Percentiles rank a stretch among this genome's conserved stretches.
phyloP scores from a whole-genome alignment of 2,329 filamentous ascomycete species.

The Beauveria caledonica region DNA sequence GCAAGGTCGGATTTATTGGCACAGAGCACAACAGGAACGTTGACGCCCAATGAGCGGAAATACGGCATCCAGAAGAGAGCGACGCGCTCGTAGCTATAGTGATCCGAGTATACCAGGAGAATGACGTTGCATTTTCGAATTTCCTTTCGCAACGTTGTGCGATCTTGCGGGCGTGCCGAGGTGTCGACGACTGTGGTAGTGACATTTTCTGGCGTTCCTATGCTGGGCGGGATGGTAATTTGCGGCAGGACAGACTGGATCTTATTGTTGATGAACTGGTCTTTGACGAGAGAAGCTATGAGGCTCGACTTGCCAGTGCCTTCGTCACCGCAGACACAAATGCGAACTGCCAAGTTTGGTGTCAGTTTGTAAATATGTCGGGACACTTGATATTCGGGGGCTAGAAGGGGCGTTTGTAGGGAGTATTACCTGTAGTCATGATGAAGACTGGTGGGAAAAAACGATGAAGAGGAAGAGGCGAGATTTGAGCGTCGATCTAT shows the following conservation, averaged over 20 bases:
- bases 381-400: background rate
- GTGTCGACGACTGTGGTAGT: conserved; percentile 97
- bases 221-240: conserved; percentile 87
- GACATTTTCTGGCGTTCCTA: conserved; percentile 91
- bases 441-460: background rate
- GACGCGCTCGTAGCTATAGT: conserved; percentile 97
- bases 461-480: background rate
- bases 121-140: conserved; percentile 97
- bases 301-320: conserved; percentile 89
- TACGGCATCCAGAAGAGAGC: conserved; percentile 98
- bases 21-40: conserved; percentile 92
- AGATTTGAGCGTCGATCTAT: background rate
- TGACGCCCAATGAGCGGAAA: conserved; percentile 95
- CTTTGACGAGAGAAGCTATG: conserved; percentile 92
- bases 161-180: conserved; percentile 87
- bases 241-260: conserved; percentile 91
- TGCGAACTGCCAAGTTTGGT: conserved; percentile 54
- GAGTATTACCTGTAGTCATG: conserved; percentile 22
- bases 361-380: background rate
- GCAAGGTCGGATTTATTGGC: conserved; percentile 95
- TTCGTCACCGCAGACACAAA: conserved; percentile 95
- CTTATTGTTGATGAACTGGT: conserved; percentile 91
- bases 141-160: conserved; percentile 82
- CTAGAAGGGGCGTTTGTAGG: background rate
- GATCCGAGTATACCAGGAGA: conserved; percentile 91